Evolutionary conservation across 352 stramenopile genomes (phyloP).

Genomic region (Phytophthora idaei): DNA sequence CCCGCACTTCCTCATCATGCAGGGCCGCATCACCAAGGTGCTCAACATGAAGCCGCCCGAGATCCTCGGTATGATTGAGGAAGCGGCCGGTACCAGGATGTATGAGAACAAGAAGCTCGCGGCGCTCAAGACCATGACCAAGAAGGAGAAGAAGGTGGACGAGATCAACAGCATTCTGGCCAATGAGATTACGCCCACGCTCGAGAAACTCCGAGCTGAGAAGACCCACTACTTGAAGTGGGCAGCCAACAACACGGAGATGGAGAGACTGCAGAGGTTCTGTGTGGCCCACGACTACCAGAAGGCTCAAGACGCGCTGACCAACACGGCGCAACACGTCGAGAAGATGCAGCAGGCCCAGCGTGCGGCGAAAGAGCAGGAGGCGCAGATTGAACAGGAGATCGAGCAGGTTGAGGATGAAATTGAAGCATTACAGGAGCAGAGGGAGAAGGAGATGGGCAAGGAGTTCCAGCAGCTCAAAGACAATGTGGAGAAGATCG

Average conservation of each 20-base stretch:
- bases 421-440: constrained; percentile 78
- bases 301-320: constrained; percentile 87
- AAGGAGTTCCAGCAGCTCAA: constrained; percentile 86
- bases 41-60: constrained; percentile 99
- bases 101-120: constrained; percentile 99
- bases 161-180: constrained; percentile 98
- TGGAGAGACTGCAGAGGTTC: constrained; percentile 97
- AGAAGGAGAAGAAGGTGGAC: constrained; percentile 99
- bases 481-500: constrained; percentile 77
- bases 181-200: constrained; percentile 99
- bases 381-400: constrained; percentile 61
- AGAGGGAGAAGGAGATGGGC: constrained; percentile 84
- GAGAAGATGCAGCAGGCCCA: constrained; percentile 89
- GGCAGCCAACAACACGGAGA: constrained; percentile 98
- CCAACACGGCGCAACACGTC: constrained; percentile 89
- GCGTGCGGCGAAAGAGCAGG: constrained; percentile 65
- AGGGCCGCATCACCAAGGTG: constrained; percentile 98
- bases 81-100: constrained; percentile 99
- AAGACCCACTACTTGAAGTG: constrained; percentile 99
- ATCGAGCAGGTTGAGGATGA: constrained; percentile 87
- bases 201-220: constrained; percentile 97
- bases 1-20: constrained; percentile 99
- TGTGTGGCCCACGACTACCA: constrained; percentile 97
- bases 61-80: constrained; percentile 99
- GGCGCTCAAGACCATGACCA: constrained; percentile 99